Evolutionary conservation across 805 yeast species (phyloP), one percentile per base, ranked within the genome.

Genomic region (Barnettozyma botsteinii): DNA sequence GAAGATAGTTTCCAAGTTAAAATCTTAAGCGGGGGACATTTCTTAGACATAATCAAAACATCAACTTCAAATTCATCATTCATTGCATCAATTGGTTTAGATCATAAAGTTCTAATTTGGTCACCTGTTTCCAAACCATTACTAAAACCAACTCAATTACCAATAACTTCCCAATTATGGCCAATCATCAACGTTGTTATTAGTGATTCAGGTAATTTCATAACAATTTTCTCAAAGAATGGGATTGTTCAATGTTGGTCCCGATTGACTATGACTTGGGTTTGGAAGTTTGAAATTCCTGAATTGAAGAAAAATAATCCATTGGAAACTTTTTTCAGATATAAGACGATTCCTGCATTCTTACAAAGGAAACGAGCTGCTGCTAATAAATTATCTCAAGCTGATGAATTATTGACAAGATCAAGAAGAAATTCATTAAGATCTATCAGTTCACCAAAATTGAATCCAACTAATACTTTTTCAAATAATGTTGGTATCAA

Each of bases 51-150:
- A 4, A 67, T 81, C 25, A 71, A 70, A 41, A 63, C 83, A 10
- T 61, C 69, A n/a, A 72, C 86, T 0, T 79, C 85, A 12, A 58
- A 69, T 17, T 64, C 73, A 12, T 78, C 86, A 3, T 80, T 83
- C 50, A 68, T 84, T 19, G 77, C 85, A 0, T 71, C 84, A 1
- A 72, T 82, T 21, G 91, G 89, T 4, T 63, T 86, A 53, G 94
- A 85, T 51, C 88, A 82, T 49, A 74, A 70, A 43, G 69, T 85
- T 4, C 57, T 77, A 24, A 75, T 85, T 10, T 85, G 94, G 94
- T 80, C 85, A 0, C 88, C 88, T 4, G 55, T 79, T 40, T 59
- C 67, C 1, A 59, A 55, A 17, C 84, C 69, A 30, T 57, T 62
- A 36, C 80, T 70, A 37, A 45, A 52, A 19, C 79, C 77, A 7